Evolutionary conservation across 2,329 filamentous ascomycete genomes (phyloP).

Genomic region (Cordyceps militaris): DNA sequence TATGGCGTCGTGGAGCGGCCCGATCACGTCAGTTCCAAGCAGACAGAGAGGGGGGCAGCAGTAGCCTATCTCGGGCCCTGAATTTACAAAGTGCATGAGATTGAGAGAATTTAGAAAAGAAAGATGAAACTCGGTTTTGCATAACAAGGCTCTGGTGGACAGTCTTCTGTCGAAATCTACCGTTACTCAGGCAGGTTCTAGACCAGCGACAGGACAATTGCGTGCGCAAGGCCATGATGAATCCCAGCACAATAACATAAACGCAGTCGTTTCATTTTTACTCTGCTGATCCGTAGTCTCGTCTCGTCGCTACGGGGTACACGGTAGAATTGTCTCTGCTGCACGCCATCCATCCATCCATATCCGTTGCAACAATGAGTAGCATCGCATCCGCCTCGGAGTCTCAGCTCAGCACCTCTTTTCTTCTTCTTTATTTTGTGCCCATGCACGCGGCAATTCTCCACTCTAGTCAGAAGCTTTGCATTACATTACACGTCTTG

Average conservation of each 20-base stretch:
- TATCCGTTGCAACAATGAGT: not conserved
- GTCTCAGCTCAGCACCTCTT: not conserved
- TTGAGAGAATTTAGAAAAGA: too few relatives aligned
- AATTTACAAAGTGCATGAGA: too few relatives aligned
- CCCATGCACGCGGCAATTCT: too few relatives aligned
- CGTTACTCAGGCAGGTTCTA: not conserved
- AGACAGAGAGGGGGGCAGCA: not conserved
- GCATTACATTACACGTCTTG: too few relatives aligned
- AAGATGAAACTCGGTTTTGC: not conserved
- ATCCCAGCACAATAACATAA: not conserved
- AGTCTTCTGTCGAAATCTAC: not conserved
- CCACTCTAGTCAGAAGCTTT: too few relatives aligned
- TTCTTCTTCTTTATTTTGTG: not conserved
- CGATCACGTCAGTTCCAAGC: slow-evolving; percentile 10
- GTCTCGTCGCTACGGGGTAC: not conserved
- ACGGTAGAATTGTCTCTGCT: not conserved
- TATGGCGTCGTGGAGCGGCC: slow-evolving; percentile 12
- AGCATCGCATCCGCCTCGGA: not conserved
- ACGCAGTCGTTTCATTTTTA: too few relatives aligned
- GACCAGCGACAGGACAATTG: not conserved
- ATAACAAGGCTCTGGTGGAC: not conserved
- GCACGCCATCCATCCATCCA: not conserved
- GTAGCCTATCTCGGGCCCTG: not conserved
- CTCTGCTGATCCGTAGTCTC: not conserved
- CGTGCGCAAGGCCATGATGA: not conserved